phyloP scores from a whole-genome alignment of 208 protist species.

The Acanthamoeba lenticulata region DNA sequence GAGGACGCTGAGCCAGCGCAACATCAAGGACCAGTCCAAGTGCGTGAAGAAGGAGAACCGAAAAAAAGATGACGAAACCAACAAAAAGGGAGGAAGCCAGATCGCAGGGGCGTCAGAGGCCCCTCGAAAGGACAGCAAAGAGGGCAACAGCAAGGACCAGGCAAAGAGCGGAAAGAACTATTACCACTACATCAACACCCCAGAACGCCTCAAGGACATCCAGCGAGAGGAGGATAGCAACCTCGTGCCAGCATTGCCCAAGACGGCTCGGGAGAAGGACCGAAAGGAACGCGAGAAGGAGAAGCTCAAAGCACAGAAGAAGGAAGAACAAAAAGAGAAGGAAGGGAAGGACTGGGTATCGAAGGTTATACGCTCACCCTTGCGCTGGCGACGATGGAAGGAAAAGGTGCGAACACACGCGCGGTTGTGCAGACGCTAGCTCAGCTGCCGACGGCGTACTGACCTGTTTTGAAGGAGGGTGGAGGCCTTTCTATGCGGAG shows the following conservation, averaged over 20 bases:
- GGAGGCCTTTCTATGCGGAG: not conserved
- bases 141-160: not conserved
- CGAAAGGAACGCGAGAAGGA: not conserved
- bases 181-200: not conserved
- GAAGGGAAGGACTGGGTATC: not conserved
- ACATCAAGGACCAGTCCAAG: not conserved
- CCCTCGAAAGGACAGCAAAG: not conserved
- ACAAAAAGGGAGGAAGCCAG: not conserved
- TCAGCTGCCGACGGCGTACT: too few relatives aligned
- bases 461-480: too few relatives aligned
- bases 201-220: not conserved
- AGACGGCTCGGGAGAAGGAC: not conserved
- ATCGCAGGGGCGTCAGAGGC: not conserved
- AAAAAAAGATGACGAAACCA: not conserved
- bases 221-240: not conserved
- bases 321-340: not conserved
- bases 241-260: not conserved
- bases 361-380: not conserved
- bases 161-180: not conserved
- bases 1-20: not conserved
- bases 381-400: not conserved
- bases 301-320: not conserved
- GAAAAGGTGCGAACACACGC: conserved; percentile 1
- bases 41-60: not conserved
- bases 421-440: too few relatives aligned